Evolutionary conservation across 2,329 filamentous ascomycete species (phyloP), one percentile per base, ranked within the genome.

Genomic region (Colletotrichum camelliae): DNA sequence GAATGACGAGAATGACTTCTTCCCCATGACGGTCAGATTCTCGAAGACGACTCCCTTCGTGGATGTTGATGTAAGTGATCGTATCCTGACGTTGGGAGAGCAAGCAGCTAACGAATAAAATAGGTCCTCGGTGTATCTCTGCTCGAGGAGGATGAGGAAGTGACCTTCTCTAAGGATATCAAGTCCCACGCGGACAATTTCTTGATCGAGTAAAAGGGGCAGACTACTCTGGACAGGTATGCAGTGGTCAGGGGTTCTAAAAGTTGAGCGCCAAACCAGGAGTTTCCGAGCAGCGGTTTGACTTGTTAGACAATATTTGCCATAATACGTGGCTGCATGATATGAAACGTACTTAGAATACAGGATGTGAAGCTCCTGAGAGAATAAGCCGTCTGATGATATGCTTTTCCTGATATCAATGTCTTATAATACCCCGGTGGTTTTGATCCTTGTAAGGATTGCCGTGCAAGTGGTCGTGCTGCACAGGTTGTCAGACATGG

Each of bases 21-120:
- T 99, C 92, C 97, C 97, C 1, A 98, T 99, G 96, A 94, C 91
- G 70, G 93, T 98, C 76, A 91, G 93, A 70, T 99, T 99, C 86
- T 93, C 92, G 78, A 98, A 98, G 90, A 91, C 92, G 57, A 92
- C 90, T 74, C 96, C 97, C 33, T 98, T 95, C 84, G 91, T 98
- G 67, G 95, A 98, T 81, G 95, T 99, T 78, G 96, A 98, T 87
- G 96, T 98, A 89, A 93, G 94, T 91, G 37, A 31, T 35, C 15
- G 29, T 27, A 7, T 16, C 5, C 7, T 18, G 12, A 8, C 7
- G 31, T 37, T 5, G 13, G 43, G 48, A 16, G 21, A 18, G 27
- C 52, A 35, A 52, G 31, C 33, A 31, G 37, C 72, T 72, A 33
- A 77, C 48, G 18, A 15, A 58, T 13, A 61, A 37, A 60, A 4